phyloP scores from a whole-genome alignment of 164 flowering plant species.

The Chimonanthus praecox region DNA sequence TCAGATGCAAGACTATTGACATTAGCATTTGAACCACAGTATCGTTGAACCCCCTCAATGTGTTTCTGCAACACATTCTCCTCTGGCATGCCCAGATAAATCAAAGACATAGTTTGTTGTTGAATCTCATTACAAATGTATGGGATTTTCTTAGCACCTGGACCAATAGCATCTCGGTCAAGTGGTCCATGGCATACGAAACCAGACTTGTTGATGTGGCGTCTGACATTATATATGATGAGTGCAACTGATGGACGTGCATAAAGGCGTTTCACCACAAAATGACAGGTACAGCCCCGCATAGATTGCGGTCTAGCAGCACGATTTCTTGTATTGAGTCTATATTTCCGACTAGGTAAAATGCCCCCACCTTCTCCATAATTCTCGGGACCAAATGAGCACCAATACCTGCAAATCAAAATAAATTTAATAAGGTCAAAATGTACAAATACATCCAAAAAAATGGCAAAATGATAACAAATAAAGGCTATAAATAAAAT shows the following conservation, averaged over 20 bases:
- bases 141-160: conserved; percentile 86
- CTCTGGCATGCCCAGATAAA: conserved; percentile 89
- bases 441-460: too few relatives aligned
- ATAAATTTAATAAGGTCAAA: not conserved
- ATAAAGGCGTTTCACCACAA: conserved; percentile 83
- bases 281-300: conserved; percentile 94
- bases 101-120: conserved; percentile 96
- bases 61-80: conserved; percentile 87
- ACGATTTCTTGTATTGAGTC: conserved; percentile 89
- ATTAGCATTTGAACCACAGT: conserved; percentile 71
- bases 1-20: conserved; percentile 76
- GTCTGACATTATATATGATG: conserved; percentile 73
- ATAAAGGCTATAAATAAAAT: too few relatives aligned
- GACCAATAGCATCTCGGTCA: conserved; percentile 95
- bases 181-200: conserved; percentile 94
- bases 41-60: conserved; percentile 89
- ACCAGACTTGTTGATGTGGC: conserved; percentile 89
- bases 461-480: too few relatives aligned
- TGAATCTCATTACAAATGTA: conserved; percentile 83
- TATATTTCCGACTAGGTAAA: conserved; percentile 82
- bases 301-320: conserved; percentile 98
- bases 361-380: conserved; percentile 91
- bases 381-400: conserved; percentile 98
- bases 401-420: conserved; percentile 74
- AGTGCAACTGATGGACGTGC: conserved; percentile 85